These are phyloP conservation scores for Cutaneotrichosporon sp. DNA, from an alignment of 1,284 basidiomycete genomes.

Conservation along the genomic window DNA sequence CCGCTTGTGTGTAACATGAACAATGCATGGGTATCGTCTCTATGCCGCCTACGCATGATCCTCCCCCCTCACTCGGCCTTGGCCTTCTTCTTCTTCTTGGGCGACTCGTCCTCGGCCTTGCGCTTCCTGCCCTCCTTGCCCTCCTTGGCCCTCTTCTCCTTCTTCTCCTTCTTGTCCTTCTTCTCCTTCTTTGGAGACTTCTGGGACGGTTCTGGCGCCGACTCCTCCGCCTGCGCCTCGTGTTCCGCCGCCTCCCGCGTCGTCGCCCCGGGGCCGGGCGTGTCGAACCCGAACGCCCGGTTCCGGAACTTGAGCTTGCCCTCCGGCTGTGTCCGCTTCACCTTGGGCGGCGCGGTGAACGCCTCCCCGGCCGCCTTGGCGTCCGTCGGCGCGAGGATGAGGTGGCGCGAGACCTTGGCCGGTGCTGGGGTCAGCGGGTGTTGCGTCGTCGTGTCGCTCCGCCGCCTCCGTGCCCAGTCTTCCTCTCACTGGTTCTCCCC, in stretches of 20 bases:
- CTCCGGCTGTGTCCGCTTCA: no score
- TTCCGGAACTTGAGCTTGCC: no score
- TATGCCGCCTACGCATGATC: neutral
- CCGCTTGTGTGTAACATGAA: neutral
- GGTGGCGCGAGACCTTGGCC: conserved; percentile 37
- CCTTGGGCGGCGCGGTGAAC: conserved; percentile 13
- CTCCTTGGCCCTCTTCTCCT: conserved; percentile 4
- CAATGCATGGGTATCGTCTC: conserved; percentile 7
- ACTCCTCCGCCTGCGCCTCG: no score
- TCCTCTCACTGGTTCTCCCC: no score
- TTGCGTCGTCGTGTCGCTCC: no score
- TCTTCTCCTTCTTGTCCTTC: conserved; percentile 14
- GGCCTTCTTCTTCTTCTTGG: conserved; percentile 43
- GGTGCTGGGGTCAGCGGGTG: conserved; percentile 34
- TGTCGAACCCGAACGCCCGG: no score
- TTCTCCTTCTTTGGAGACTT: conserved; percentile 14
- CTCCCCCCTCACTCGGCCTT: conserved; percentile 19
- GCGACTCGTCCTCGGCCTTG: conserved; percentile 26
- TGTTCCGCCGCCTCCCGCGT: no score
- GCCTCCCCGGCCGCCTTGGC: neutral
- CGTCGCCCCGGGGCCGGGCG: no score
- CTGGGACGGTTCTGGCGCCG: neutral
- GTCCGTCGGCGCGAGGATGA: conserved; percentile 41
- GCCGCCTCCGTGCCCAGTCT: no score
- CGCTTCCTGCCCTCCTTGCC: conserved; percentile 30